These are phyloP conservation scores for Penicillium digitatum DNA, from an alignment of 2,329 filamentous ascomycete genomes.

Conservation along the genomic window DNA sequence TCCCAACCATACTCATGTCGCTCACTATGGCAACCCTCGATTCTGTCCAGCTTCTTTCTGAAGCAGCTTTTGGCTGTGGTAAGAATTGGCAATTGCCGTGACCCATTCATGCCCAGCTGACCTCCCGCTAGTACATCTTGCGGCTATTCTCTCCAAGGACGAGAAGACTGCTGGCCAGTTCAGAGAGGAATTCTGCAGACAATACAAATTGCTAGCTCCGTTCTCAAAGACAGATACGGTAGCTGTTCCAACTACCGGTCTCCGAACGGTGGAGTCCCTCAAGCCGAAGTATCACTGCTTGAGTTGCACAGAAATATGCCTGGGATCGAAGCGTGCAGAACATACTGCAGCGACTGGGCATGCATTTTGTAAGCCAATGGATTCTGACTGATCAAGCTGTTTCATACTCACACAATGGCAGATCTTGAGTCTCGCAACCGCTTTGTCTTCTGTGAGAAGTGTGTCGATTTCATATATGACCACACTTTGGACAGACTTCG, in stretches of 20 bases:
- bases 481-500: conserved; percentile 38
- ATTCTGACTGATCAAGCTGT: neutral
- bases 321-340: conserved; percentile 30
- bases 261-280: conserved; percentile 27
- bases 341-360: conserved; percentile 41
- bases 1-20: neutral
- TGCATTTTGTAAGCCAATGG: conserved; percentile 37
- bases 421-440: conserved; percentile 43
- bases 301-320: conserved; percentile 33
- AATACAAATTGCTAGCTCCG: conserved; percentile 29
- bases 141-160: conserved; percentile 29
- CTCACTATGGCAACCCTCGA: conserved; percentile 34
- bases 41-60: conserved; percentile 33
- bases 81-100: conserved; percentile 16
- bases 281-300: conserved; percentile 42
- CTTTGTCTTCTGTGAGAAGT: conserved; percentile 39
- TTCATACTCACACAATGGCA: conserved; percentile 17
- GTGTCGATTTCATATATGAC: conserved; percentile 43
- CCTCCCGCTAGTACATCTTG: conserved; percentile 37
- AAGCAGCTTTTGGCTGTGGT: conserved; percentile 43
- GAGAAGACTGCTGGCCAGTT: conserved; percentile 35
- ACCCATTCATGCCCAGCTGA: conserved; percentile 15
- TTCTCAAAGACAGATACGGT: conserved; percentile 24
- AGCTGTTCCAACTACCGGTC: conserved; percentile 18
- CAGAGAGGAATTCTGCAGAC: conserved; percentile 33